These are phyloP conservation scores for Mycotypha africana DNA, from an alignment of 371 early-diverging fungal species.

Conservation along the genomic window DNA sequence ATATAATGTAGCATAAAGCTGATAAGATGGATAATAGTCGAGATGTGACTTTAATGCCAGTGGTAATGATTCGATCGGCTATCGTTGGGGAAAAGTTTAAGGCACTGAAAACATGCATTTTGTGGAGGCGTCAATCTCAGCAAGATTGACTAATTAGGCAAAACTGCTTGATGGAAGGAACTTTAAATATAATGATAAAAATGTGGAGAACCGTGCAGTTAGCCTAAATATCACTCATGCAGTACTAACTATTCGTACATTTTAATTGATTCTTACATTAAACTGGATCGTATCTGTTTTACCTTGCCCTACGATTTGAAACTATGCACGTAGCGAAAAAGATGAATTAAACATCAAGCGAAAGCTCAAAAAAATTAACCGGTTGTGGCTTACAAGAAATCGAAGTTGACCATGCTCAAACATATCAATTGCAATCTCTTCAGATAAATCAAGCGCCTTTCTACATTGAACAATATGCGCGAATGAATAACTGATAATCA, in stretches of 20 bases:
- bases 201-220: too few relatives aligned
- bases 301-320: constrained; percentile 16
- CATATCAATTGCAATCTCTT: constrained; percentile 30
- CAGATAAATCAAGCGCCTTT: constrained; percentile 28
- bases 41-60: too few relatives aligned
- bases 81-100: too few relatives aligned
- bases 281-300: constrained; percentile 17
- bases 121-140: constrained; percentile 22
- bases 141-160: constrained; percentile 14
- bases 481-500: constrained; percentile 20
- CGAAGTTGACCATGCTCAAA: constrained; percentile 23
- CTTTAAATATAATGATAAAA: not conserved
- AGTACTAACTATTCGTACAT: too few relatives aligned
- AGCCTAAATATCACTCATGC: too few relatives aligned
- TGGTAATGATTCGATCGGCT: too few relatives aligned
- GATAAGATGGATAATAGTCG: too few relatives aligned
- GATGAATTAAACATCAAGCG: too few relatives aligned
- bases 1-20: too few relatives aligned
- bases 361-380: too few relatives aligned
- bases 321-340: constrained; percentile 2
- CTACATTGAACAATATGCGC: constrained; percentile 24
- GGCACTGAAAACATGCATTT: too few relatives aligned
- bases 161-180: constrained; percentile 15
- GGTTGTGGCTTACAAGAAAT: constrained; percentile 28
- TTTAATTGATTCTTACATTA: constrained; percentile 15